Base-by-base conservation (phyloP, 257 asterid species). In the Gentiana straminea region DNA sequence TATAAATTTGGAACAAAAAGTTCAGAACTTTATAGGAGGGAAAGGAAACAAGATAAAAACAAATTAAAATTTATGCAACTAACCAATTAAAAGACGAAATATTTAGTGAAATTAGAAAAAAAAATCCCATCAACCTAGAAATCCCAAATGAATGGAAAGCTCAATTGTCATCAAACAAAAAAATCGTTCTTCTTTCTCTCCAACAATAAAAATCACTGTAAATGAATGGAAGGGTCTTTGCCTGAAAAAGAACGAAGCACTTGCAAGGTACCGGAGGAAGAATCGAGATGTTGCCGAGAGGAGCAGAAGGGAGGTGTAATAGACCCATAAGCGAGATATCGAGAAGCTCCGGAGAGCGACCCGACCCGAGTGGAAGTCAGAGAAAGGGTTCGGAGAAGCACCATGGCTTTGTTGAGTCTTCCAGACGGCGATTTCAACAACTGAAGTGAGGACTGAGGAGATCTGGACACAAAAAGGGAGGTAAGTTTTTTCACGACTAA, bases 241-340 rank as follows among this genome's bases (percentile, higher is more conserved):
- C 4, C 12, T 49, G 15, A 5, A 11, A 9, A 59, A n/a, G 36
- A 15, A 59, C 44, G 32, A 55, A 12, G 55, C 67, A 63, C 70
- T 51, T 52, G 73, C 84, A 78, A 51, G 79, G 60, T 36, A 44
- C 11, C 15, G 71, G 33, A 47, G 64, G 46, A 43, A 33, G 13
- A 8, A 11, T 47, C 34, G 60, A 69, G 50, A 15, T 34, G 24
- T 57, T 58, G 9, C 68, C 34, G 61, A 63, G 55, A 52, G 71
- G 60, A 54, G 69, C 50, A 32, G 70, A 51, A 7, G 57, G 61
- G 4, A 62, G 75, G 39, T 49, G 9, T 10, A 41, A 7, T 43
- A 36, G 64, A 52, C 8, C 62, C 64, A 58, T 60, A 70, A 46
- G 64, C 68, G 15, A 46, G 35, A 55, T 60, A 61, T 52, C 74